phyloP scores from a whole-genome alignment of 331 rosid genomes.

The Acacia pycnantha region DNA sequence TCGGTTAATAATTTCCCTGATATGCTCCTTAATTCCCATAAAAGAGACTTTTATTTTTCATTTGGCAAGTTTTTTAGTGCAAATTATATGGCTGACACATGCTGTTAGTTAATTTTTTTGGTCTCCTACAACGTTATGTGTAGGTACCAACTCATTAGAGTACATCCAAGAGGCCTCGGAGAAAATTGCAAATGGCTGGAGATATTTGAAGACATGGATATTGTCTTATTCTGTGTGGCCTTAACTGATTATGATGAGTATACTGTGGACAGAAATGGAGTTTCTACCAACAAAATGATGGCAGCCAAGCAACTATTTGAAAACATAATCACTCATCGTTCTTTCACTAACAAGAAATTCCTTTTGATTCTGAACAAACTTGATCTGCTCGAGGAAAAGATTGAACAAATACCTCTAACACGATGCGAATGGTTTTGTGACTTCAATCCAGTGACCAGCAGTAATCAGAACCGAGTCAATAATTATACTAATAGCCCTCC shows the following conservation, averaged over 20 bases:
- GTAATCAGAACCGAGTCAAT: conserved; percentile 27
- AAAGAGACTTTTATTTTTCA: neutral
- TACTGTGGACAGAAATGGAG: conserved; percentile 47
- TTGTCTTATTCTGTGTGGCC: conserved; percentile 64
- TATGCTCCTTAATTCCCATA: neutral
- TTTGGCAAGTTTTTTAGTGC: neutral
- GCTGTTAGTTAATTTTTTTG: conserved; percentile 7
- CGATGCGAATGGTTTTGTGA: conserved; percentile 83
- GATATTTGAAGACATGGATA: conserved; percentile 73
- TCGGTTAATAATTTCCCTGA: neutral
- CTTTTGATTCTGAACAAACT: conserved; percentile 71
- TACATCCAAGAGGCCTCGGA: conserved; percentile 69
- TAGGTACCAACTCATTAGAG: conserved; percentile 77
- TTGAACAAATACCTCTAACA: conserved; percentile 51
- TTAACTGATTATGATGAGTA: conserved; percentile 70
- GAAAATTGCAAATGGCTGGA: conserved; percentile 72
- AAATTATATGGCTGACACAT: neutral
- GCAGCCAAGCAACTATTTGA: conserved; percentile 69
- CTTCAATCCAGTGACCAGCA: conserved; percentile 58
- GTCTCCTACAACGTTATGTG: conserved; percentile 18
- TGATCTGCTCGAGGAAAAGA: conserved; percentile 79
- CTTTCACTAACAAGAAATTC: conserved; percentile 53
- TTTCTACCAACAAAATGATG: conserved; percentile 65
- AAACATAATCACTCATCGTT: conserved; percentile 47
- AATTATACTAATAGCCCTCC: conserved; percentile 47